A percentile compares a stretch with the other conserved stretches of the same genome.
phyloP scores from a whole-genome alignment of 805 yeast species.

The Tetrapisispora pingtungensis region DNA sequence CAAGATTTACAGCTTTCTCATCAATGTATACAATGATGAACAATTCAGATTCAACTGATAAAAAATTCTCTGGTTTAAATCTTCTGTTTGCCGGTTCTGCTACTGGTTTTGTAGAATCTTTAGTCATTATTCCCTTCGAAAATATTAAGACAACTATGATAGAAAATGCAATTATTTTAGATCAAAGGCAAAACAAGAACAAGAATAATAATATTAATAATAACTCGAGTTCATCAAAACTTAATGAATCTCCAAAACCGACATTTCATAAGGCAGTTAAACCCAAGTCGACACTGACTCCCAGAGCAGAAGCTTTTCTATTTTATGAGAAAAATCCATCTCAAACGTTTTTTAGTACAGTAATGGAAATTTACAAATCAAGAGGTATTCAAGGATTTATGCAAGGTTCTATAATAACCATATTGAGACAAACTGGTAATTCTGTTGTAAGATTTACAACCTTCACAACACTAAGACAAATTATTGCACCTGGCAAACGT shows the following conservation, averaged over 20 bases:
- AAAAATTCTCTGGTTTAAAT: conserved; percentile 67
- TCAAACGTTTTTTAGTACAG: conserved; percentile 40
- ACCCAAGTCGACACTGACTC: conserved; percentile 11
- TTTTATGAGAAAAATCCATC: conserved; percentile 46
- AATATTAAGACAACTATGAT: conserved; percentile 72
- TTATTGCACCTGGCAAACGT: conserved; percentile 38
- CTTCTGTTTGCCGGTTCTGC: conserved; percentile 74
- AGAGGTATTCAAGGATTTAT: conserved; percentile 71
- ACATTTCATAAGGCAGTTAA: conserved; percentile 22
- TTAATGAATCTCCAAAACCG: conserved; percentile 7
- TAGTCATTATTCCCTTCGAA: conserved; percentile 86
- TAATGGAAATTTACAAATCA: conserved; percentile 56
- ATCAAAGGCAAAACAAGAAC: conserved; percentile 17
- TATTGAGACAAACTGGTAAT: conserved; percentile 66
- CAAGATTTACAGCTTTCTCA: conserved; percentile 67
- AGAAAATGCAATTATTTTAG: conserved; percentile 44
- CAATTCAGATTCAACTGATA: conserved; percentile 33
- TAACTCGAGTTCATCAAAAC: conserved; percentile 4
- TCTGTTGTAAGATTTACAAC: conserved; percentile 79
- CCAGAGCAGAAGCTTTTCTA: conserved; percentile 22
- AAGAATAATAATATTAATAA: conserved; percentile 8
- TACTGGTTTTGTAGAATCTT: conserved; percentile 74
- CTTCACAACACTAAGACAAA: conserved; percentile 67
- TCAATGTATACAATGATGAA: conserved; percentile 53
- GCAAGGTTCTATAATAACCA: conserved; percentile 77